Conservation (phyloP, 2,329 filamentous ascomycete species). For the Phialophora chinensis region DNA sequence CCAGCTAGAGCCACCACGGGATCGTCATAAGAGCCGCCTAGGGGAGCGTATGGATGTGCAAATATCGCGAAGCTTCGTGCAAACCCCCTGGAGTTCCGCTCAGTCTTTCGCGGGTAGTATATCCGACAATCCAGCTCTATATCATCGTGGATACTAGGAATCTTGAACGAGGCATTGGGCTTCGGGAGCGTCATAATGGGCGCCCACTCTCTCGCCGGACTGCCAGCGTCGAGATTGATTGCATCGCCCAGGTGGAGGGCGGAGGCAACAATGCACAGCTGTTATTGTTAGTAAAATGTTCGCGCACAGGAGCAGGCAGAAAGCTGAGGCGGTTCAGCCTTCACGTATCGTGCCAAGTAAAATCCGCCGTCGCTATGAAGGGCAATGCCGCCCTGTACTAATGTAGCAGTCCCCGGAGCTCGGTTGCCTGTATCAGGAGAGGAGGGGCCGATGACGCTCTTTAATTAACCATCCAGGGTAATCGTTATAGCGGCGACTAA, state of each 20-base stretch:
- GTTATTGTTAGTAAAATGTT: background rate
- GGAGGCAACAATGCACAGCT: background rate
- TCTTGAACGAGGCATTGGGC: conserved; percentile 66
- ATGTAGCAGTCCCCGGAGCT: too few species aligned
- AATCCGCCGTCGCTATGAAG: too few species aligned
- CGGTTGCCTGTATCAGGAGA: too few species aligned
- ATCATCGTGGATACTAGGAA: conserved; percentile 84
- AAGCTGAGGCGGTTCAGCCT: background rate
- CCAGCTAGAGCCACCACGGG: conserved; percentile 72
- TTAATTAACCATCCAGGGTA: too few species aligned
- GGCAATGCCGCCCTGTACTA: too few species aligned
- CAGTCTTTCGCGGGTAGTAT: conserved; percentile 67
- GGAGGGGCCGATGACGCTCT: too few species aligned
- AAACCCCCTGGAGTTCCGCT: conserved; percentile 31
- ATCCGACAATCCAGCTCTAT: conserved; percentile 78
- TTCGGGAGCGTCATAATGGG: conserved; percentile 43
- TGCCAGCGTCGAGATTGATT: background rate
- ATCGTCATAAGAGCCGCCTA: conserved; percentile 87
- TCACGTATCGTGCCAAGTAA: too few species aligned
- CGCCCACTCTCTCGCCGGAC: background rate
- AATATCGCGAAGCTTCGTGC: conserved; percentile 65
- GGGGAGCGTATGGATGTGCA: conserved; percentile 87
- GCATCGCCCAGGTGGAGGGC: background rate
- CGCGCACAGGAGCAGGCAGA: background rate
- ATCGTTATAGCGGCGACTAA: too few species aligned